These are phyloP conservation scores for Candida chauliodis DNA, from an alignment of 805 yeast genomes.

Conservation along the genomic window DNA sequence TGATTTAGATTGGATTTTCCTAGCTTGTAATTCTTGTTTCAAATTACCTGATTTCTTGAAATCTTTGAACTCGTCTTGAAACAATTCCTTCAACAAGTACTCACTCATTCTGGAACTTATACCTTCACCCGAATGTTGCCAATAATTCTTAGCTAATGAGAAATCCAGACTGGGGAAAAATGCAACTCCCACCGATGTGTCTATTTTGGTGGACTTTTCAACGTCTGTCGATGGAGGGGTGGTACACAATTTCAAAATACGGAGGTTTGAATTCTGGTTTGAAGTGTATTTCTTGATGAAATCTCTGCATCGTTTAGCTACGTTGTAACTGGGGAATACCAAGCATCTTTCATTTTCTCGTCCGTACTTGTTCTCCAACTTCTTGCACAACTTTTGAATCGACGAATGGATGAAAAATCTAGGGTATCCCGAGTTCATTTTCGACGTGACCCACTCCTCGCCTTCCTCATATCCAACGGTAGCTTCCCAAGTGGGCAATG, in stretches of 20 bases:
- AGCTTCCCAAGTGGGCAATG: slow-evolving; percentile 93
- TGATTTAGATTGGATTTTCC: slow-evolving; percentile 27
- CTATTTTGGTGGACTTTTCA: slow-evolving; percentile 58
- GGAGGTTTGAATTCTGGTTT: slow-evolving; percentile 25
- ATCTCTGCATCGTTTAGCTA: slow-evolving; percentile 82
- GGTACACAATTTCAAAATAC: slow-evolving; percentile 73
- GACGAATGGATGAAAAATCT: slow-evolving; percentile 69
- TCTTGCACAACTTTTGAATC: slow-evolving; percentile 52
- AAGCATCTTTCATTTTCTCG: slow-evolving; percentile 72
- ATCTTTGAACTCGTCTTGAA: slow-evolving; percentile 13
- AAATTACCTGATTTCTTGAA: slow-evolving; percentile 9
- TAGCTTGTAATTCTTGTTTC: slow-evolving; percentile 35
- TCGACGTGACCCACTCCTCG: slow-evolving; percentile 68
- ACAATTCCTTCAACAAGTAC: slow-evolving; percentile 66
- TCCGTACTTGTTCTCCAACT: slow-evolving; percentile 68
- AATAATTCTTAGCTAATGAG: slow-evolving; percentile 73
- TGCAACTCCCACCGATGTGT: slow-evolving; percentile 73
- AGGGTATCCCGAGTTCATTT: slow-evolving; percentile 88
- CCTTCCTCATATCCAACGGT: slow-evolving; percentile 93
- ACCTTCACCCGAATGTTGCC: slow-evolving; percentile 99
- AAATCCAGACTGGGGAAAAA: slow-evolving; percentile 63
- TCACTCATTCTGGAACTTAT: slow-evolving; percentile 87
- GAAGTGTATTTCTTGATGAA: slow-evolving; percentile 51
- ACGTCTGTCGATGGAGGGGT: slow-evolving; percentile 59
- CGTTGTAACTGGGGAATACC: slow-evolving; percentile 71